Percentiles rank a stretch among this genome's conserved stretches.
These are phyloP conservation scores for Tricholoma matsutake DNA, from an alignment of 768 basidiomycete genomes.

Conservation along the genomic window DNA sequence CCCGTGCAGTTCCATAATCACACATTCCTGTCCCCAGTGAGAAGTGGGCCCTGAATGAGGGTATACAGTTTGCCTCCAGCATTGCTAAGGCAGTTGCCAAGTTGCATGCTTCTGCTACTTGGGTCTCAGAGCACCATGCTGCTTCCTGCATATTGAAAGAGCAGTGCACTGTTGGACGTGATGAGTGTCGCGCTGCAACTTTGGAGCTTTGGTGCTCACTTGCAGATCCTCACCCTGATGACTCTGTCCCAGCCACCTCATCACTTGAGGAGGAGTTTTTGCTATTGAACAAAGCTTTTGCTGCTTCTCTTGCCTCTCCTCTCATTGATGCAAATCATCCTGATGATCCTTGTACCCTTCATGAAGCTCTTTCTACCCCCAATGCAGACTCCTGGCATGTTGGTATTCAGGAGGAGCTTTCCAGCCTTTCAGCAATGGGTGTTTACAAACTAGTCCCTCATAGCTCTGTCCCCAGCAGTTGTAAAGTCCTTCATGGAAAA, in stretches of 20 bases:
- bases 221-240: constrained; percentile 14
- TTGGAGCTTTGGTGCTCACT: constrained; percentile 1
- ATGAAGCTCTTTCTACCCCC: constrained; percentile 22
- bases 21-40: too few species aligned
- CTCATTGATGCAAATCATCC: not conserved
- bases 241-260: not conserved
- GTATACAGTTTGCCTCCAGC: too few species aligned
- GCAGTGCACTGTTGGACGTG: not conserved
- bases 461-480: constrained; percentile 14
- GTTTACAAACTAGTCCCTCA: constrained; percentile 26
- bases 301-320: not conserved
- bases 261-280: too few species aligned
- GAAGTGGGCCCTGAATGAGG: too few species aligned
- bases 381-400: constrained; percentile 17
- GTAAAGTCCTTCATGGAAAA: constrained; percentile 30
- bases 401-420: constrained; percentile 20
- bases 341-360: constrained; percentile 10
- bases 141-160: too few species aligned
- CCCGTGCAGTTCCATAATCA: too few species aligned
- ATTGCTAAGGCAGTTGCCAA: too few species aligned
- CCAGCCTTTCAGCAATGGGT: constrained; percentile 22
- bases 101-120: too few species aligned
- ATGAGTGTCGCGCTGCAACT: constrained; percentile 15
- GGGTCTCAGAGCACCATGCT: too few species aligned
- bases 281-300: not conserved